Conservation (phyloP, 495 filamentous ascomycete species). For the Aspergillus haitiensis region DNA sequence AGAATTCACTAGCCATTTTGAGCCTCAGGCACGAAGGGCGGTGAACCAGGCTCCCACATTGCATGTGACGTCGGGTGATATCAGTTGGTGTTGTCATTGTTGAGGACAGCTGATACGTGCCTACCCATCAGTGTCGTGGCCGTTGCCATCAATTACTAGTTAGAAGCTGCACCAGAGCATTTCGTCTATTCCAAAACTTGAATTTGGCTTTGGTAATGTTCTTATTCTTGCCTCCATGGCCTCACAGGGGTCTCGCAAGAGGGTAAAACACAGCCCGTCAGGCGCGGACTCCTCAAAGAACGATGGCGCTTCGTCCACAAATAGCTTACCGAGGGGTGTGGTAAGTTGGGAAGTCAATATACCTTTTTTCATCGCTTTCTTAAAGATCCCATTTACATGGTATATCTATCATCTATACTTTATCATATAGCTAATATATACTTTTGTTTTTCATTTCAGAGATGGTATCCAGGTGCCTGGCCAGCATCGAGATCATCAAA, state of each 20-base stretch:
- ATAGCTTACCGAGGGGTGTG: slow-evolving; percentile 30
- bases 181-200: slow-evolving; percentile 9
- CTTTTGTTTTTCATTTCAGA: slow-evolving; percentile 23
- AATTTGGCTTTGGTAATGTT: slow-evolving; percentile 31
- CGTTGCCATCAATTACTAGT: slow-evolving; percentile 5
- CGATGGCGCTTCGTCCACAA: slow-evolving; percentile 29
- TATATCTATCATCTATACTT: not conserved
- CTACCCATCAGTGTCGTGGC: slow-evolving; percentile 16
- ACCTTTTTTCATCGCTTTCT: slow-evolving; percentile 1
- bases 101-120: not conserved
- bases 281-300: slow-evolving; percentile 40
- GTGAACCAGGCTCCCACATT: slow-evolving; percentile 1
- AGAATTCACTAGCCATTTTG: slow-evolving; percentile 9
- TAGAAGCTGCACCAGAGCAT: not conserved
- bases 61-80: slow-evolving; percentile 30
- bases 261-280: slow-evolving; percentile 58
- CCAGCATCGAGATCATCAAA: slow-evolving; percentile 59
- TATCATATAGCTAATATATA: slow-evolving; percentile 23
- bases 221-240: slow-evolving; percentile 36
- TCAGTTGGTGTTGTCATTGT: slow-evolving; percentile 21
- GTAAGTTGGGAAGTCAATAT: slow-evolving; percentile 27
- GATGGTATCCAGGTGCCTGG: slow-evolving; percentile 62
- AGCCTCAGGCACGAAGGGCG: slow-evolving; percentile 19
- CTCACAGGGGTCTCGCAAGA: slow-evolving; percentile 63
- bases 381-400: not conserved